Evolutionary conservation across 2,329 filamentous ascomycete species (phyloP).

Genomic region (Apiospora sp.): DNA sequence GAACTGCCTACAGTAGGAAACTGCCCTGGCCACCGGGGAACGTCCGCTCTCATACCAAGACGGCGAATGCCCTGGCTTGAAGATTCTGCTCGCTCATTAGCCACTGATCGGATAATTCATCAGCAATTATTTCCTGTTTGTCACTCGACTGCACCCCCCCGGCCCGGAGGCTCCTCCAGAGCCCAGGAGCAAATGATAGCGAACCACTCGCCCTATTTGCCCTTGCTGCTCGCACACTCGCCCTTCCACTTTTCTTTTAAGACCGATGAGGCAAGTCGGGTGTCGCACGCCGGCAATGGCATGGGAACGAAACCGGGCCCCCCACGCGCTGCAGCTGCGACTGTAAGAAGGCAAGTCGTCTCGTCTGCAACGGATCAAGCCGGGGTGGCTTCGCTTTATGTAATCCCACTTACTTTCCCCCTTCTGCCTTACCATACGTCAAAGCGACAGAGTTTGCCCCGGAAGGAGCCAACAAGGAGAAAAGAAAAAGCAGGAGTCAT

Average conservation of each 20-base stretch:
- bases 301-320: not conserved
- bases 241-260: not conserved
- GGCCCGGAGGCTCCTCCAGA: not conserved
- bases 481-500: not conserved
- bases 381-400: not conserved
- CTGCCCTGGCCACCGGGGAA: not conserved
- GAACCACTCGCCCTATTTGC: not conserved
- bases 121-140: not conserved
- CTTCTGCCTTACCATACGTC: not conserved
- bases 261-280: not conserved
- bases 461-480: constrained; percentile 12
- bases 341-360: not conserved
- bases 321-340: not conserved
- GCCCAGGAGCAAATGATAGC: not conserved
- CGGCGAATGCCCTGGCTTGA: constrained; percentile 1
- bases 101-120: not conserved
- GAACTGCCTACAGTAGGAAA: too few species aligned
- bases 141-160: not conserved
- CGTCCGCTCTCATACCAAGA: not conserved
- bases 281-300: not conserved
- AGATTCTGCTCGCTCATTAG: not conserved
- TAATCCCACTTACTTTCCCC: not conserved
- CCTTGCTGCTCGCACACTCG: too few species aligned
- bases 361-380: not conserved
- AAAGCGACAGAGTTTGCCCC: not conserved